Percentiles rank a stretch among this genome's conserved stretches.
Conservation (phyloP, 1,284 basidiomycete species). For the Leccinum subfulvum region DNA sequence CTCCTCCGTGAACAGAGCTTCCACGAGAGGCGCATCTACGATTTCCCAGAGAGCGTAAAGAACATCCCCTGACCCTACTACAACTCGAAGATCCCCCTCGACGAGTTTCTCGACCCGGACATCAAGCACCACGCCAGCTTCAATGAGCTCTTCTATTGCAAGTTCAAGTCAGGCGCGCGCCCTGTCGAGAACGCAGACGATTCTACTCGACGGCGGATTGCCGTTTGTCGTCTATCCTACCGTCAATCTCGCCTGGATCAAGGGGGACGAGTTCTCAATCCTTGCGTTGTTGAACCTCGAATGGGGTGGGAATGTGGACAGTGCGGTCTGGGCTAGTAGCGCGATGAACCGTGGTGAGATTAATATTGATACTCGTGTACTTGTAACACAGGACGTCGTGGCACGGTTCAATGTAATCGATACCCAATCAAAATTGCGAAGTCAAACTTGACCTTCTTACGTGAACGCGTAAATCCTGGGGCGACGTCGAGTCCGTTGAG, state of each 20-base stretch:
- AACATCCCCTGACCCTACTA: constrained; percentile 75
- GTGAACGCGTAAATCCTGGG: too few species aligned
- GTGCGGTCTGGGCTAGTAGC: too few species aligned
- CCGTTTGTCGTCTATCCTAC: constrained; percentile 69
- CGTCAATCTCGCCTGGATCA: constrained; percentile 72
- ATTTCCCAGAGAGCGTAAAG: constrained; percentile 49
- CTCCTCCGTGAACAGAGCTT: constrained; percentile 67
- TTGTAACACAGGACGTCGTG: too few species aligned
- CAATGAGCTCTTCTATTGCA: constrained; percentile 80
- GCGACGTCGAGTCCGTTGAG: too few species aligned
- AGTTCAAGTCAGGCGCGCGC: constrained; percentile 63
- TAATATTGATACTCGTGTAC: too few species aligned
- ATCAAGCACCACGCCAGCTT: constrained; percentile 64
- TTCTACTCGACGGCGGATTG: constrained; percentile 76
- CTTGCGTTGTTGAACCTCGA: constrained; percentile 49
- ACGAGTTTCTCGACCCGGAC: constrained; percentile 69
- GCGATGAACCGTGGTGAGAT: too few species aligned
- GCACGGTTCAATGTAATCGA: too few species aligned
- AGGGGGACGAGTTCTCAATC: constrained; percentile 45
- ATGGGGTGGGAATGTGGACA: too few species aligned
- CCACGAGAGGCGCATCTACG: constrained; percentile 60
- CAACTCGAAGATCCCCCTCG: constrained; percentile 44
- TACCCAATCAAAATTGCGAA: too few species aligned
- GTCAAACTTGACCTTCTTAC: too few species aligned
- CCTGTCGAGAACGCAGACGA: constrained; percentile 63